Base-by-base conservation (phyloP, 164 flowering plant genomes). In the Macadamia integrifolia region DNA sequence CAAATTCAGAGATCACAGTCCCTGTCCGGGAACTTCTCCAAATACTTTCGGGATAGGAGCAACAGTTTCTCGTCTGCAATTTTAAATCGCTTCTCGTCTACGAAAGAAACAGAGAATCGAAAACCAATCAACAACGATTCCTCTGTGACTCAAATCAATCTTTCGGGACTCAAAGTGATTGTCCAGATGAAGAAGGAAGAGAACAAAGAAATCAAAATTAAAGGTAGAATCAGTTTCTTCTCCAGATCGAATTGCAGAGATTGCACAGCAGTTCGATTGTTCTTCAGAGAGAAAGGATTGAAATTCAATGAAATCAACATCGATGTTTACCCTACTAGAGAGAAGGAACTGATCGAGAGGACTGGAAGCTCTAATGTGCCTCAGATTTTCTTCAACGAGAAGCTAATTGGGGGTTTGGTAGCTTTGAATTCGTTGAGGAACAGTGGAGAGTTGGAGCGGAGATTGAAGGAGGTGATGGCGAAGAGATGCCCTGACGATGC, bases 171-270 rank as follows among this genome's bases (percentile, higher is more conserved):
- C 6, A 88, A 88, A 72, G 98, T 92, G 58, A 72, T 84, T 6
- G 96, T 92, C 50, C 77, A 78, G 69, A 66, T 68, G 6, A 80
- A 79, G 61, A 7, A 62, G 4, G 66, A 74, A 5, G 80, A 66
- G 59, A 62, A 71, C 29, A 58, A 49, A 55, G 49, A 55, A 13
- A 50, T 60, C 17, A 18, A 58, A 23, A 64, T 85, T 29, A 87
- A 76, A 66, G 98, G 98, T 0, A 75, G 89, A 35, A 75, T 92
- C 56, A 86, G 83, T 78, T 92, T 94, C 82, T 94, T 90, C 73
- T 86, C 98, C 8, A 75, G 92, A 69, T 90, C 98, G 6, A 85
- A 87, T 40, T 90, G 98, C 80, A 70, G 99, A 46, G 97, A 93
- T 55, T 85, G 85, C 71, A 79, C 77, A 0, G 97, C 98, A 0